Conservation (phyloP, 176 grass and related monocot genomes). For the Musa itinerans region DNA sequence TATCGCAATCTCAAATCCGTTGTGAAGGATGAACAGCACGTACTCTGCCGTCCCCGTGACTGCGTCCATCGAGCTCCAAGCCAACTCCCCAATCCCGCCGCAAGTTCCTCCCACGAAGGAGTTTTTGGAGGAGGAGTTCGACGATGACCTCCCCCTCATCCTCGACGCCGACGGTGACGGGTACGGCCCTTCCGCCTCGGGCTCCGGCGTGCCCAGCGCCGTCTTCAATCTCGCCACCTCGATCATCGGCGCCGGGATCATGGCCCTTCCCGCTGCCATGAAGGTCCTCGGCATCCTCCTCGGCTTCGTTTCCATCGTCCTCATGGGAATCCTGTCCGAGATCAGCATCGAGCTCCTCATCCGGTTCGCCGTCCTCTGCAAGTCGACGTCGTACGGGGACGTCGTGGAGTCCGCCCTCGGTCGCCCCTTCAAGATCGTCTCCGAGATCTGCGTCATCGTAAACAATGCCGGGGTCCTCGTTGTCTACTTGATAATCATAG, state of each 20-base stretch:
- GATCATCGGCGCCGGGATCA: constrained; percentile 95
- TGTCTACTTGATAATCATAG: constrained; percentile 92
- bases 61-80: constrained; percentile 65
- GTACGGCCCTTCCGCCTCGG: background rate
- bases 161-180: constrained; percentile 27
- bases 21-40: background rate
- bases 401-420: constrained; percentile 69
- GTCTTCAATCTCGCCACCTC: constrained; percentile 97
- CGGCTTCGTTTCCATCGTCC: constrained; percentile 55
- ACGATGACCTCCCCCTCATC: constrained; percentile 75
- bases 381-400: constrained; percentile 72
- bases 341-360: constrained; percentile 89
- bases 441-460: constrained; percentile 76
- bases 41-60: constrained; percentile 54
- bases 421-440: constrained; percentile 48
- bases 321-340: constrained; percentile 84
- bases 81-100: background rate
- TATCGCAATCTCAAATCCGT: background rate
- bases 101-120: constrained; percentile 25
- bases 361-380: constrained; percentile 59
- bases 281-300: constrained; percentile 86
- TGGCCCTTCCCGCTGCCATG: constrained; percentile 97
- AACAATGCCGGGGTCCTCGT: constrained; percentile 85
- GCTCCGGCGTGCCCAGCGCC: constrained; percentile 46
- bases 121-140: constrained; percentile 33